These are phyloP conservation scores for Plantago rigida DNA, from an alignment of 305 asterid species.

Conservation along the genomic window DNA sequence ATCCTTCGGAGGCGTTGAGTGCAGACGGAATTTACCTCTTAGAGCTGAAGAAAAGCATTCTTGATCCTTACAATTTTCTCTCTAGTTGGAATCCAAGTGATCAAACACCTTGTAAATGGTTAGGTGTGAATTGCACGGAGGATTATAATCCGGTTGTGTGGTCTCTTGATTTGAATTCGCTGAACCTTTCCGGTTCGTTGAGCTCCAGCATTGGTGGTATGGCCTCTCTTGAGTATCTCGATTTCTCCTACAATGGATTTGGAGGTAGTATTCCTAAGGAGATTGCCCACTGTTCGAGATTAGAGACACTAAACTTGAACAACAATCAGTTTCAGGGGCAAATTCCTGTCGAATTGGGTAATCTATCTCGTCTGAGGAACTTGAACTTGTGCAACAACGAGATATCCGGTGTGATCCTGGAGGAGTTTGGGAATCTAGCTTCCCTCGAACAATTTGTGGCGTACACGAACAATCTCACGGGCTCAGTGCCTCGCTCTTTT, in stretches of 20 bases:
- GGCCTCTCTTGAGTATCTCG: conserved; percentile 40
- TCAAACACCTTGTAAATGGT: conserved; percentile 66
- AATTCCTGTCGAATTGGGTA: conserved; percentile 63
- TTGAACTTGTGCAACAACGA: conserved; percentile 63
- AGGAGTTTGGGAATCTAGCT: conserved; percentile 59
- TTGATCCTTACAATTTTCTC: conserved; percentile 40
- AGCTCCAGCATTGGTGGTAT: conserved; percentile 48
- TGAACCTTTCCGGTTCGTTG: conserved; percentile 62
- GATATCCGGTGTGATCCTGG: conserved; percentile 62
- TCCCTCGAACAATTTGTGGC: conserved; percentile 62
- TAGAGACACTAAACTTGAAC: conserved; percentile 47
- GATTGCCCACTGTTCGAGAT: conserved; percentile 45
- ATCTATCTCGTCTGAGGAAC: conserved; percentile 35
- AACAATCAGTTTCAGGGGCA: conserved; percentile 50
- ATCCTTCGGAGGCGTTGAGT: conserved; percentile 47
- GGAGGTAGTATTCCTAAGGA: conserved; percentile 62
- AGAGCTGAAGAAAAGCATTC: conserved; percentile 52
- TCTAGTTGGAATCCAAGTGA: conserved; percentile 60
- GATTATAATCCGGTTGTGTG: conserved; percentile 40
- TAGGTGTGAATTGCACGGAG: conserved; percentile 59
- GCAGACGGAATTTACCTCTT: conserved; percentile 56
- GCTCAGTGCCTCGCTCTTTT: conserved; percentile 56
- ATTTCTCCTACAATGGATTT: conserved; percentile 56
- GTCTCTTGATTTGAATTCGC: conserved; percentile 46
- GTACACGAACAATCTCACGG: conserved; percentile 64